A percentile compares a stretch with the other conserved stretches of the same genome.
Evolutionary conservation across 31 red algal species (phyloP).

Genomic region (Pterothamnion heteromorphum): DNA sequence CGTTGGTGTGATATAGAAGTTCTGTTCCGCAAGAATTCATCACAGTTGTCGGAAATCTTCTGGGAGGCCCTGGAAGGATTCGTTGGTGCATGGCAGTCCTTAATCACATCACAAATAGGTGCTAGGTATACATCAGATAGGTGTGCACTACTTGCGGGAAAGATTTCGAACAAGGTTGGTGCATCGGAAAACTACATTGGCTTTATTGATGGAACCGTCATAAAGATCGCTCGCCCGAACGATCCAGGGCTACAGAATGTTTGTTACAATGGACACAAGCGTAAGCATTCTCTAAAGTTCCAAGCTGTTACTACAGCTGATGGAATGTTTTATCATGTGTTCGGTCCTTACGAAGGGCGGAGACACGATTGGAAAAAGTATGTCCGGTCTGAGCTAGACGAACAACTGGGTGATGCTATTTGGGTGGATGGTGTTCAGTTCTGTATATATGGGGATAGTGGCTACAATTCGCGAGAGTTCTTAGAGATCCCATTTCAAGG

Average conservation of each 20-base stretch:
- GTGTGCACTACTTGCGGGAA: not conserved
- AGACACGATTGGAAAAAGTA: conserved; percentile 10
- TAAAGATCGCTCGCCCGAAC: not conserved
- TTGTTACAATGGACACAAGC: not conserved
- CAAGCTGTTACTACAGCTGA: not conserved
- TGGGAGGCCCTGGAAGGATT: conserved; percentile 19
- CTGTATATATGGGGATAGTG: conserved; percentile 48
- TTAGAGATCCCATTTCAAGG: conserved; percentile 50
- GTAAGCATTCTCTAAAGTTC: conserved; percentile 11
- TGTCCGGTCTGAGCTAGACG: not conserved
- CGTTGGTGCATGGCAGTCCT: not conserved
- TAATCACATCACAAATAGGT: not conserved
- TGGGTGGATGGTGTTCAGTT: not conserved
- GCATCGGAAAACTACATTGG: not conserved
- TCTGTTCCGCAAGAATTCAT: not conserved
- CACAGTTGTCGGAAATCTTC: conserved; percentile 34
- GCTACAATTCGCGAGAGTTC: conserved; percentile 16
- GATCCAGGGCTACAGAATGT: not conserved
- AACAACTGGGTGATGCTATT: not conserved
- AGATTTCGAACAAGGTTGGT: not conserved
- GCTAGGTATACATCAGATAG: not conserved
- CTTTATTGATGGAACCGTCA: not conserved
- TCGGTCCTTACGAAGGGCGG: not conserved
- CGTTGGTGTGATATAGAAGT: not conserved
- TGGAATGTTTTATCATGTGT: conserved; percentile 2